Conservation (phyloP, 805 yeast genomes). For the Ogataea kodamae region DNA sequence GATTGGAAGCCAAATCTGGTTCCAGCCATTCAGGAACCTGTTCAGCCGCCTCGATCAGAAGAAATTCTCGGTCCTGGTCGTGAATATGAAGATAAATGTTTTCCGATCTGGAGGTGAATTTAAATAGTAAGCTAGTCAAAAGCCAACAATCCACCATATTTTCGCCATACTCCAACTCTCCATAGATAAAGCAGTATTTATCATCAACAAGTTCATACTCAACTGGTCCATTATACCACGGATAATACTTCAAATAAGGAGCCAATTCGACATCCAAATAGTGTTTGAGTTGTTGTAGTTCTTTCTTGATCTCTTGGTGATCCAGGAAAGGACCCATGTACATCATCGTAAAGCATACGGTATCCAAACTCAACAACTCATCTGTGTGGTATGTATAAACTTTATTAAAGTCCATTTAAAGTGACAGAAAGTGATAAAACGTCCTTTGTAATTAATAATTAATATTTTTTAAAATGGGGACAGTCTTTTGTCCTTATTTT, state of each 20-base stretch:
- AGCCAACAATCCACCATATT: slow-evolving; percentile 44
- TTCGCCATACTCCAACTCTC: slow-evolving; percentile 43
- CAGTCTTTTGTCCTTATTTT: too few species aligned
- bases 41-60: slow-evolving; percentile 49
- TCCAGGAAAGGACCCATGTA: slow-evolving; percentile 30
- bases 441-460: too few species aligned
- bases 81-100: slow-evolving; percentile 42
- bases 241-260: slow-evolving; percentile 38
- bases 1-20: slow-evolving; percentile 44
- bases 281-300: slow-evolving; percentile 16
- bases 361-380: slow-evolving; percentile 16
- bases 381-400: slow-evolving; percentile 10
- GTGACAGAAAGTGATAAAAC: too few species aligned
- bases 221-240: slow-evolving; percentile 39
- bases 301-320: slow-evolving; percentile 14
- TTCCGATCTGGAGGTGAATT: slow-evolving; percentile 28
- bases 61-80: slow-evolving; percentile 57
- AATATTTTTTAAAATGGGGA: slow-evolving; percentile 2
- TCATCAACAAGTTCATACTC: slow-evolving; percentile 20
- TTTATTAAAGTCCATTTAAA: slow-evolving; percentile 14
- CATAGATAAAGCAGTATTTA: slow-evolving; percentile 32
- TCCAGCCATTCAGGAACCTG: slow-evolving; percentile 44
- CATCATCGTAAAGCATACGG: slow-evolving; percentile 29
- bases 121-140: slow-evolving; percentile 37
- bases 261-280: slow-evolving; percentile 26